Evolutionary conservation across 805 yeast species (phyloP).

Genomic region (Zygosaccharomyces rouxii): DNA sequence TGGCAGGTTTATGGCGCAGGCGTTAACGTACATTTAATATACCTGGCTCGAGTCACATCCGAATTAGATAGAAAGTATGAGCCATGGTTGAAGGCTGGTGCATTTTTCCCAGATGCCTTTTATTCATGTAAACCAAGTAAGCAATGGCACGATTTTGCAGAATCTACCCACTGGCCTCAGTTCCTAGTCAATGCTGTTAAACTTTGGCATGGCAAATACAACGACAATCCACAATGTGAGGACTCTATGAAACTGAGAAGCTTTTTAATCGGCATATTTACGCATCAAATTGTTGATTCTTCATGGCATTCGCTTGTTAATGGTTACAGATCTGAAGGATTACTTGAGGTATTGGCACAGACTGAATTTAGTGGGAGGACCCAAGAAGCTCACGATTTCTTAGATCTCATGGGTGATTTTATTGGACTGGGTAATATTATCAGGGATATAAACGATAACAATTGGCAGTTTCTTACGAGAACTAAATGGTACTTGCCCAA

Average conservation of each 20-base stretch:
- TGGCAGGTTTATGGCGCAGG: slow-evolving; percentile 19
- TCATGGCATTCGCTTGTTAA: slow-evolving; percentile 63
- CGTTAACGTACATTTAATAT: slow-evolving; percentile 23
- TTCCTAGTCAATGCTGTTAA: slow-evolving; percentile 46
- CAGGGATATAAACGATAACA: slow-evolving; percentile 8
- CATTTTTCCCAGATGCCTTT: slow-evolving; percentile 67
- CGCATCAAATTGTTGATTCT: slow-evolving; percentile 62
- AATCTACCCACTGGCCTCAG: slow-evolving; percentile 68
- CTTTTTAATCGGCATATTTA: slow-evolving; percentile 53
- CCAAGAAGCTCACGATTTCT: slow-evolving; percentile 46
- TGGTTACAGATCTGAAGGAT: slow-evolving; percentile 37
- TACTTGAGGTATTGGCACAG: slow-evolving; percentile 46
- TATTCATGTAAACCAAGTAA: slow-evolving; percentile 54
- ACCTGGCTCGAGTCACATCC: slow-evolving; percentile 29
- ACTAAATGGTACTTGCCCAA: slow-evolving; percentile 43
- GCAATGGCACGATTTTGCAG: slow-evolving; percentile 43
- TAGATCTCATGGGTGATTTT: slow-evolving; percentile 66
- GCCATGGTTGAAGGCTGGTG: slow-evolving; percentile 48
- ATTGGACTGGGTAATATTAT: slow-evolving; percentile 41
- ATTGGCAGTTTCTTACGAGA: slow-evolving; percentile 24
- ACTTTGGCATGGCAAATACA: slow-evolving; percentile 38
- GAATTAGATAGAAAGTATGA: slow-evolving; percentile 28
- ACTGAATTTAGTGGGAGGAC: slow-evolving; percentile 52
- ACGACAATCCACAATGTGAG: slow-evolving; percentile 7
- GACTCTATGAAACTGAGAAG: slow-evolving; percentile 42